Percentiles rank a stretch among this genome's conserved stretches.
These are phyloP conservation scores for Penicillium sp. DNA, from an alignment of 2,329 filamentous ascomycete genomes.

Conservation along the genomic window DNA sequence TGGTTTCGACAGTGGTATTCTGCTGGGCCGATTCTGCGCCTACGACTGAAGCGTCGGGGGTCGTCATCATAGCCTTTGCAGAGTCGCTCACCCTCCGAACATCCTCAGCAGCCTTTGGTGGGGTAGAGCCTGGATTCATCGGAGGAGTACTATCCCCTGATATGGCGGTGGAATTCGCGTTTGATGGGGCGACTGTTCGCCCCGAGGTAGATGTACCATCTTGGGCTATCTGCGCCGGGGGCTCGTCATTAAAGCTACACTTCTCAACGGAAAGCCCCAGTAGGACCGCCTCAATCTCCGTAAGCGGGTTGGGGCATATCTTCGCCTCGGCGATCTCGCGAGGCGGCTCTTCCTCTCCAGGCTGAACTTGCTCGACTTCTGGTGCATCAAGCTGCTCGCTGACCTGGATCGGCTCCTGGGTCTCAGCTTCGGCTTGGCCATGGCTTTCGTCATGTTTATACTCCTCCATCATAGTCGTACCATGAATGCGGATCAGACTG, in stretches of 20 bases:
- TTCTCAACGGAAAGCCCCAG: conserved; percentile 9
- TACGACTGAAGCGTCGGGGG: conserved; percentile 20
- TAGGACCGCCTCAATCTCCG: conserved; percentile 20
- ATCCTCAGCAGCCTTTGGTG: conserved; percentile 19
- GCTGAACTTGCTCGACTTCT: conserved; percentile 22
- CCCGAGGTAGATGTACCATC: conserved; percentile 20
- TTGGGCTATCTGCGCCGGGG: conserved; percentile 2
- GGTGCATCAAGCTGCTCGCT: conserved; percentile 21
- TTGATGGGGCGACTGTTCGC: conserved; percentile 26
- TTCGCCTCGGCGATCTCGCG: background rate
- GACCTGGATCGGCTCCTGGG: conserved; percentile 55
- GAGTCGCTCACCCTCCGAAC: conserved; percentile 24
- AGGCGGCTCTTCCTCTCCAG: conserved; percentile 25
- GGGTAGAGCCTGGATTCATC: conserved; percentile 6
- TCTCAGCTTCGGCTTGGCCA: conserved; percentile 60
- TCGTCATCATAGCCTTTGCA: conserved; percentile 16
- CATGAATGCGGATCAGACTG: conserved; percentile 87
- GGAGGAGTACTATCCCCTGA: conserved; percentile 8
- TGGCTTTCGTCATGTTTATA: conserved; percentile 83
- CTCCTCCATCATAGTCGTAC: conserved; percentile 91
- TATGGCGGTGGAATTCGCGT: conserved; percentile 10
- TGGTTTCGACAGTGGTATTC: conserved; percentile 28
- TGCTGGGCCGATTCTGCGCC: conserved; percentile 25
- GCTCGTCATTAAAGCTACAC: conserved; percentile 24
- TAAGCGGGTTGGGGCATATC: conserved; percentile 21